A percentile compares a stretch with the other conserved stretches of the same genome.
phyloP scores from a whole-genome alignment of 495 filamentous ascomycete genomes.

The Penicillium cataractarum region DNA sequence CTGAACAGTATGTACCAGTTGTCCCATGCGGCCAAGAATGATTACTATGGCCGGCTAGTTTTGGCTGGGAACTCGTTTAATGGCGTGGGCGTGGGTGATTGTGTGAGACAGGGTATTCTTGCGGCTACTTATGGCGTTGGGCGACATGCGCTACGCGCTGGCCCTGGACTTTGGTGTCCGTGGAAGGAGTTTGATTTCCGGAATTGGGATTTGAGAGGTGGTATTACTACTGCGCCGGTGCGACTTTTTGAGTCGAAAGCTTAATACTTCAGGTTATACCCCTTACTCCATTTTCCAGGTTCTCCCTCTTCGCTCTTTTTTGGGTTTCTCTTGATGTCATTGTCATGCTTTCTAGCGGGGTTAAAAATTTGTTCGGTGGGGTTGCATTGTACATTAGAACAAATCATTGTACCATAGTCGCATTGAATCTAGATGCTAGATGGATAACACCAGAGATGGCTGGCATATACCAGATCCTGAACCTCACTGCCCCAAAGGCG shows the following conservation, averaged over 20 bases:
- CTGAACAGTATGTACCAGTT: conserved; percentile 60
- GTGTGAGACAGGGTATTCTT: conserved; percentile 52
- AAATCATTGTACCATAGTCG: conserved; percentile 9
- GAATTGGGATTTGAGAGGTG: conserved; percentile 41
- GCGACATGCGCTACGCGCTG: conserved; percentile 32
- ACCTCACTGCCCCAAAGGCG: neutral
- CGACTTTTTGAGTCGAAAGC: conserved; percentile 20
- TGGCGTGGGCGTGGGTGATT: conserved; percentile 67
- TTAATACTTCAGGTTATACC: neutral
- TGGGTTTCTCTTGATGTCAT: neutral
- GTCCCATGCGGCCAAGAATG: conserved; percentile 42
- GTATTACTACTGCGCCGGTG: conserved; percentile 38
- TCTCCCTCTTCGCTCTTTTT: neutral
- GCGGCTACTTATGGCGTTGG: conserved; percentile 41
- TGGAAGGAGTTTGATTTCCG: conserved; percentile 25
- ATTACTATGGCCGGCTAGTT: conserved; percentile 65
- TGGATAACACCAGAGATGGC: neutral
- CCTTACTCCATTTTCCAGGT: too few species aligned
- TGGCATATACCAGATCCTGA: neutral
- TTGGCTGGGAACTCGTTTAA: conserved; percentile 82
- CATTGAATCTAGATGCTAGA: conserved; percentile 7
- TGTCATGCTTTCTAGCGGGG: neutral
- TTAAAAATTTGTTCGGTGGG: neutral
- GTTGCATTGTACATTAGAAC: conserved; percentile 1
- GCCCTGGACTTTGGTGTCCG: conserved; percentile 10